A percentile compares a stretch with the other conserved stretches of the same genome.
Conservation (phyloP, 345 rosid species). For the Citrus glauca region DNA sequence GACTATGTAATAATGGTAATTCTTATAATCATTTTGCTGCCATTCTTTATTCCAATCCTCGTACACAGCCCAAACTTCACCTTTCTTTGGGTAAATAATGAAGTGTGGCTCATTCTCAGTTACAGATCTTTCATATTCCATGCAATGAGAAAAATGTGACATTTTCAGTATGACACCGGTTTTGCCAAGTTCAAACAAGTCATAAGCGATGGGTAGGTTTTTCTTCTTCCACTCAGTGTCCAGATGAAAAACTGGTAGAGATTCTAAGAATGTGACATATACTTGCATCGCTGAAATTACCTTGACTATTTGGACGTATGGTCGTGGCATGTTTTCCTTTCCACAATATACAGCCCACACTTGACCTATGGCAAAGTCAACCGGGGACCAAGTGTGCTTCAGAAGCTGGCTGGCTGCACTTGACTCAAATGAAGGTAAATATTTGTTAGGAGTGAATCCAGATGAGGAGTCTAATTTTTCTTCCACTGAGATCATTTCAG, state of each 20-base stretch:
- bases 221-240: constrained; percentile 2
- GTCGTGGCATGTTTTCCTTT: constrained; percentile 4
- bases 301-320: neutral
- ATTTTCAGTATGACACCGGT: neutral
- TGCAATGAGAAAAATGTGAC: neutral
- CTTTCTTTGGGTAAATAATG: constrained; percentile 6
- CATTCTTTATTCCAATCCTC: neutral
- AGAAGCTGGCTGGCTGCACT: neutral
- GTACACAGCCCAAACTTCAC: constrained; percentile 8
- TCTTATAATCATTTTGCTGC: neutral
- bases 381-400: neutral
- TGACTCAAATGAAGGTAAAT: neutral
- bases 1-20: neutral
- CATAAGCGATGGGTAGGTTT: constrained; percentile 2
- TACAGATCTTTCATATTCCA: neutral
- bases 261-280: constrained; percentile 8
- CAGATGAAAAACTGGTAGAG: neutral
- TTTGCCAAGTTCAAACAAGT: constrained; percentile 2
- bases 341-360: constrained; percentile 6
- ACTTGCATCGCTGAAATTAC: constrained; percentile 1
- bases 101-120: neutral
- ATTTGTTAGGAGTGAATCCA: neutral
- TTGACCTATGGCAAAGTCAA: neutral
- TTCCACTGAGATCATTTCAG: neutral
- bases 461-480: neutral